A percentile compares a stretch with the other conserved stretches of the same genome.
phyloP scores from a whole-genome alignment of 441 rosid genomes.

The Cnidoscolus chayamansa region DNA sequence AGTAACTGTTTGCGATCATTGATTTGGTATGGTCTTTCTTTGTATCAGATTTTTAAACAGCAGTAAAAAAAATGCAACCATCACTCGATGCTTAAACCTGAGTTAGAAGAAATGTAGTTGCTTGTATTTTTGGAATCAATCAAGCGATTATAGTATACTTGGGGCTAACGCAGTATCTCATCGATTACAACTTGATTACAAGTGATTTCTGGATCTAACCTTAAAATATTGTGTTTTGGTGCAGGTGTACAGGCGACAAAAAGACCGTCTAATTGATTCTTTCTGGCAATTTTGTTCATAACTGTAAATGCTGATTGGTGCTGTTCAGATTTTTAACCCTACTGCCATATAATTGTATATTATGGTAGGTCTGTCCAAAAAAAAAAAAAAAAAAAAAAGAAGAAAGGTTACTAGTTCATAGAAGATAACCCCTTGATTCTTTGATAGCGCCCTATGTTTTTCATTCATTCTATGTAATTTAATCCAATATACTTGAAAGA shows the following conservation, averaged over 20 bases:
- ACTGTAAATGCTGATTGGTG: slow-evolving; percentile 31
- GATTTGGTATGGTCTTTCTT: not conserved
- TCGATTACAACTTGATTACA: not conserved
- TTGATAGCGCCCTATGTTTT: slow-evolving; percentile 22
- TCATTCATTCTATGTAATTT: slow-evolving; percentile 25
- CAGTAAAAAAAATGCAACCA: not conserved
- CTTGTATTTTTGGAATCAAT: slow-evolving; percentile 1
- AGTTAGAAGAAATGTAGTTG: not conserved
- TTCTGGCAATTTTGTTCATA: slow-evolving; percentile 37
- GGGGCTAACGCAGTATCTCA: not conserved
- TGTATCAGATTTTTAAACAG: not conserved
- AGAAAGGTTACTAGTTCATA: slow-evolving; percentile 21
- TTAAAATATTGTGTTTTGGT: slow-evolving; percentile 2
- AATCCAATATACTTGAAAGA: not conserved
- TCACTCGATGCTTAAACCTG: not conserved
- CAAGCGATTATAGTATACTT: not conserved
- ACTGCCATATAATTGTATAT: slow-evolving; percentile 27
- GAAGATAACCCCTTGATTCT: slow-evolving; percentile 22
- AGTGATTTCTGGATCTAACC: not conserved
- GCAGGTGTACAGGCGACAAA: slow-evolving; percentile 41
- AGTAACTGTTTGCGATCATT: not conserved
- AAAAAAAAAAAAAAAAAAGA: too few species aligned
- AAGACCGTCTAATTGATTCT: slow-evolving; percentile 28
- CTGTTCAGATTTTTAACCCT: slow-evolving; percentile 11
- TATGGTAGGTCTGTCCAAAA: not conserved